Evolutionary conservation across 306 rosid species (phyloP).

Genomic region (Castanea mollissima): DNA sequence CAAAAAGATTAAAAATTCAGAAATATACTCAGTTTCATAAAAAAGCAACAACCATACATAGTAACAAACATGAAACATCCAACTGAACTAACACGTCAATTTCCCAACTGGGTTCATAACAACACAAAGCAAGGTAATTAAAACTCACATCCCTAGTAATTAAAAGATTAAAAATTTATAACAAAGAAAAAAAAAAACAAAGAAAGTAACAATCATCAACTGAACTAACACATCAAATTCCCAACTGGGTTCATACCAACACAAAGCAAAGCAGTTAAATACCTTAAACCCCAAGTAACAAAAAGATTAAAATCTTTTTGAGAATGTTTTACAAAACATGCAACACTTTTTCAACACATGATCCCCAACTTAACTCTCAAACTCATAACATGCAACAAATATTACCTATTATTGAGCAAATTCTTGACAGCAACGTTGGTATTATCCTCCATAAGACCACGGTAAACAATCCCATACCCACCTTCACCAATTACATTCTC

Average conservation of each 20-base stretch:
- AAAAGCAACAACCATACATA: too few relatives aligned
- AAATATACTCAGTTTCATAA: too few relatives aligned
- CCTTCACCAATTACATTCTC: conserved; percentile 69
- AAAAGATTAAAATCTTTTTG: background rate
- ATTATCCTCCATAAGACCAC: conserved; percentile 48
- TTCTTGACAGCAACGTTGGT: conserved; percentile 51
- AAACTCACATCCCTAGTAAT: too few relatives aligned
- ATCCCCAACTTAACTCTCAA: too few relatives aligned
- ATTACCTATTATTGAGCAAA: conserved; percentile 57
- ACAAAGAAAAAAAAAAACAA: background rate
- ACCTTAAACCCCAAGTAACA: background rate
- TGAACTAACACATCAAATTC: background rate
- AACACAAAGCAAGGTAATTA: background rate
- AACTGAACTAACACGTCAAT: too few relatives aligned
- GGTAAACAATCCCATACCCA: conserved; percentile 65
- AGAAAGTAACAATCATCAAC: background rate
- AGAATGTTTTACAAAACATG: background rate
- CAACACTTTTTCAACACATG: background rate
- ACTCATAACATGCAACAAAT: background rate
- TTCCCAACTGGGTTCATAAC: background rate
- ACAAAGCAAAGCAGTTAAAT: background rate
- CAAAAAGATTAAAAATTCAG: too few relatives aligned
- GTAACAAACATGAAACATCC: too few relatives aligned
- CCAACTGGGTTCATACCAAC: background rate
- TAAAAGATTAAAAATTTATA: too few relatives aligned